Percentiles rank a stretch among this genome's conserved stretches.
These are phyloP conservation scores for Leavenworthia alabamica DNA, from an alignment of 345 rosid species.

Conservation along the genomic window DNA sequence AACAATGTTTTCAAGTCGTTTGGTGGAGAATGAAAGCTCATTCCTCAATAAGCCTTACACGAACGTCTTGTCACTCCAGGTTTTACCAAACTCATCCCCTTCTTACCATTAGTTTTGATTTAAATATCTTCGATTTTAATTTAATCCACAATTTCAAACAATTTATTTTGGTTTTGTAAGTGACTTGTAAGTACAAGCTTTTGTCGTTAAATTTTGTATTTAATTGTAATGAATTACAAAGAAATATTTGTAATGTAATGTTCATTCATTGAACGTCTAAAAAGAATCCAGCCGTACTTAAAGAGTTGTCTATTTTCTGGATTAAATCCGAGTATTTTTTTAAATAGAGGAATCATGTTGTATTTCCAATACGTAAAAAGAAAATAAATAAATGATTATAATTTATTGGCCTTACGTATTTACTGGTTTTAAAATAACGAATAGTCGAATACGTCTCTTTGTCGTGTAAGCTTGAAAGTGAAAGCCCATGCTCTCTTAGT, in stretches of 20 bases:
- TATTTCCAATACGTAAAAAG: not conserved
- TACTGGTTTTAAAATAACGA: not conserved
- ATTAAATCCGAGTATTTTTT: not conserved
- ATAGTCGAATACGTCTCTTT: conserved; percentile 30
- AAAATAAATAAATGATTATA: not conserved
- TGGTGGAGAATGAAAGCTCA: conserved; percentile 17
- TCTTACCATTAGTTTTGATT: not conserved
- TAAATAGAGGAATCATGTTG: not conserved
- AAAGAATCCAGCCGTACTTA: not conserved
- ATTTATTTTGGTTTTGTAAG: not conserved
- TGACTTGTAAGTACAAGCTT: not conserved
- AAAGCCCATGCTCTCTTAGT: conserved; percentile 16
- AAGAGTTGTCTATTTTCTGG: not conserved
- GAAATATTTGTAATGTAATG: not conserved
- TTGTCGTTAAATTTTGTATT: not conserved
- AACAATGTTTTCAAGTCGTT: conserved; percentile 6
- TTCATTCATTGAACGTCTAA: not conserved
- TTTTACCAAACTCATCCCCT: conserved; percentile 9
- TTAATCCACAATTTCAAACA: not conserved
- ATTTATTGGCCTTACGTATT: conserved; percentile 1
- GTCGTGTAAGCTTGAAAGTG: conserved; percentile 27
- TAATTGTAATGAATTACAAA: not conserved
- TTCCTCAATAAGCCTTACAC: conserved; percentile 34
- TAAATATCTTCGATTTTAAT: not conserved
- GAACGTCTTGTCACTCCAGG: conserved; percentile 20